Percentiles rank a stretch among this genome's conserved stretches.
These are phyloP conservation scores for Purpureocillium lavendulum DNA, from an alignment of 2,329 filamentous ascomycete species.

Conservation along the genomic window DNA sequence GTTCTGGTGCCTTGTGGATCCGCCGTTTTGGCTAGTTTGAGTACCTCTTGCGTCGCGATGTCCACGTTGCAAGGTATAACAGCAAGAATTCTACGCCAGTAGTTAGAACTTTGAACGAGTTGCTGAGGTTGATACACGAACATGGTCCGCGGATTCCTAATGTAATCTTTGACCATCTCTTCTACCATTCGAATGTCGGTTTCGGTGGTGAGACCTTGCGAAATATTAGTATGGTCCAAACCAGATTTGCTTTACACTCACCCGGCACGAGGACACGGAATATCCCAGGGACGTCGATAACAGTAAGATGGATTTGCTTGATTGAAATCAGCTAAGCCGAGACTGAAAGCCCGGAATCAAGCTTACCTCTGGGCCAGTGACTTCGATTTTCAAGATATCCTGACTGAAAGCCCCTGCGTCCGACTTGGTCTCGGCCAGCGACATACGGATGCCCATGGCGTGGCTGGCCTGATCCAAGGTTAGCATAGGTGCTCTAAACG, in stretches of 20 bases:
- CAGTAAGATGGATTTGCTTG: constrained; percentile 35
- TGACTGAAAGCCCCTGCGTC: constrained; percentile 31
- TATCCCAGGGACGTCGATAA: constrained; percentile 48
- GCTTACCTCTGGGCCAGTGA: constrained; percentile 30
- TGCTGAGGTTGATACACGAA: constrained; percentile 1
- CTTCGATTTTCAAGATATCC: constrained; percentile 31
- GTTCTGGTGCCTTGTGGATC: constrained; percentile 34
- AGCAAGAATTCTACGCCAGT: no score
- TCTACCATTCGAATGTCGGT: constrained; percentile 35
- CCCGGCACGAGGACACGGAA: constrained; percentile 28
- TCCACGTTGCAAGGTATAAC: constrained; percentile 33
- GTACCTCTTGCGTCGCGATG: constrained; percentile 31
- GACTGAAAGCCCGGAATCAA: no score
- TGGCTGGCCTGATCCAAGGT: constrained; percentile 25
- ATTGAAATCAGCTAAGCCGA: no score
- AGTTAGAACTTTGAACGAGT: constrained; percentile 6
- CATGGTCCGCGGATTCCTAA: constrained; percentile 37
- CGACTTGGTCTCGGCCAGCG: not conserved
- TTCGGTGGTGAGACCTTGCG: constrained; percentile 34
- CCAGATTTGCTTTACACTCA: no score
- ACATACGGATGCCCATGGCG: constrained; percentile 33
- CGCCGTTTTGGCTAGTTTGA: constrained; percentile 23
- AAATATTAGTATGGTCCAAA: no score
- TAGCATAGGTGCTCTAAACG: constrained; percentile 8
- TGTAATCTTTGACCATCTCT: constrained; percentile 38